Base-by-base conservation (phyloP, 495 filamentous ascomycete species). In the Penicillium parvum region DNA sequence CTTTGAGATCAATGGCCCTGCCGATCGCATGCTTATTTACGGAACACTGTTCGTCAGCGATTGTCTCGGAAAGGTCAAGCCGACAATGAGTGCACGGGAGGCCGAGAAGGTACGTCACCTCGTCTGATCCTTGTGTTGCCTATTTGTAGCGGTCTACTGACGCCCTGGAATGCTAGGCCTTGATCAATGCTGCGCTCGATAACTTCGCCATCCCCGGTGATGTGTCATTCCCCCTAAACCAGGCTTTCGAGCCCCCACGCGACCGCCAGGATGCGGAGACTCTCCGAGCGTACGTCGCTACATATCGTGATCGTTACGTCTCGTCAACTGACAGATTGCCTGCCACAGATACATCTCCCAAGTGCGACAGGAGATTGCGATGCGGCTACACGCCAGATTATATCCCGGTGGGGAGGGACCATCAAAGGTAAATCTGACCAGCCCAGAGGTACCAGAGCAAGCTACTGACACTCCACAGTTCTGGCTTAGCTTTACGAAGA, bases 401-500 rank as follows among this genome's bases (percentile, higher is more conserved):
- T 98, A 95, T 68, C 82, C 83, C 38, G 92, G 90, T 57, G 88
- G 82, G 44, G 76, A 65, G 40, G 80, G 77, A 65, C 91, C 92
- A 55, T 94, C 88, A 55, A 98, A 98, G 76, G 82, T 83, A 61
- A 50, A 68, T 49, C 28, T 33, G 36, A 22, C 34, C 20, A 38
- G 5, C 40, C 15, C n/a, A 15, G 22, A 5, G 3, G 9, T 3
- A 17, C 35, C 2, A 2, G 21, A 11, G 3, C 1, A 7, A 18
- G 21, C 40, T 43, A 39, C 52, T 55, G 8, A 47, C 37, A 7
- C 5, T 6, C 6, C 22, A 14, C 45, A 85, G 81, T 97, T 90
- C 85, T 98, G 92, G 92, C 72, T 98, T 52, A 96, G 91, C 73
- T 98, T 96, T 64, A 85, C 86, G 34, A 98, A 97, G 79, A 82